These are phyloP conservation scores for Lachancea cidri DNA, from an alignment of 805 yeast genomes.

Conservation along the genomic window DNA sequence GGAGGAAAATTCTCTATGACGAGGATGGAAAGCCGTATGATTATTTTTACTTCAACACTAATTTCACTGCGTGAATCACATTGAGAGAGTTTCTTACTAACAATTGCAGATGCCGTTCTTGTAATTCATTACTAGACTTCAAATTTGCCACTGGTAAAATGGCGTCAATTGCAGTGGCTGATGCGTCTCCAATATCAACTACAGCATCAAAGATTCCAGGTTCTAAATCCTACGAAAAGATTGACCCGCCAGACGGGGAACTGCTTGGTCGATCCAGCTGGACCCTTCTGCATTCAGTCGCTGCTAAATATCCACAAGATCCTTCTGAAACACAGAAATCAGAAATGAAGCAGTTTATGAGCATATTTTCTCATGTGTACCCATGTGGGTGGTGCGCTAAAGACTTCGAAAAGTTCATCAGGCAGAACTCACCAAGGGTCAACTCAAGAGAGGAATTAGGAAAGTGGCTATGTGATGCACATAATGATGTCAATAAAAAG, in stretches of 20 bases:
- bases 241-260: conserved; percentile 84
- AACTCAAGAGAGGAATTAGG: conserved; percentile 74
- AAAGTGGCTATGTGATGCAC: conserved; percentile 91
- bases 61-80: background rate
- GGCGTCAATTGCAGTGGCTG: background rate
- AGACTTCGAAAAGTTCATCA: conserved; percentile 67
- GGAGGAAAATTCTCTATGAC: conserved; percentile 67
- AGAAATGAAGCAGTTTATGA: conserved; percentile 67
- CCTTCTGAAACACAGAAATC: conserved; percentile 59
- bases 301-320: conserved; percentile 76
- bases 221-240: conserved; percentile 37
- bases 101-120: conserved; percentile 66
- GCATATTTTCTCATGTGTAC: conserved; percentile 69
- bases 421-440: conserved; percentile 49
- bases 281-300: conserved; percentile 86
- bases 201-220: conserved; percentile 14
- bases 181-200: background rate
- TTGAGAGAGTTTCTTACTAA: conserved; percentile 3
- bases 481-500: conserved; percentile 84
- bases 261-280: conserved; percentile 81
- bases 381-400: conserved; percentile 94
- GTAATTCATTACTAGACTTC: conserved; percentile 79
- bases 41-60: background rate
- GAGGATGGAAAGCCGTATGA: conserved; percentile 92
- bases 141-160: conserved; percentile 47